These are phyloP conservation scores for Aspergillus pseudoterreus DNA, from an alignment of 2,329 filamentous ascomycete species.

Conservation along the genomic window DNA sequence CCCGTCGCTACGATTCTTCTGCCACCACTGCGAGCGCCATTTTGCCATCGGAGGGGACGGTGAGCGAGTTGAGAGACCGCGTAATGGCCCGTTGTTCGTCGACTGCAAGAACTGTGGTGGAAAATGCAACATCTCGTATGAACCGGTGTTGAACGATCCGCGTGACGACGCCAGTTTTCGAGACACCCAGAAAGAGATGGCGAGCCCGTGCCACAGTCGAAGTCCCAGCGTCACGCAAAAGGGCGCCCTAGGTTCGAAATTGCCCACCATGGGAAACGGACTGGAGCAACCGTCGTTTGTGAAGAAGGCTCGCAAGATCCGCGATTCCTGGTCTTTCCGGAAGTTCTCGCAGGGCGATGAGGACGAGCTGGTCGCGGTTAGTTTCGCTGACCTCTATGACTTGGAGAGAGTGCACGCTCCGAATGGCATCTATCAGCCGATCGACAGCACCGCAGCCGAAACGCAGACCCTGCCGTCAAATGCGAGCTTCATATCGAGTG, in stretches of 20 bases:
- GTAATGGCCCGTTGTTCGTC: conserved; percentile 12
- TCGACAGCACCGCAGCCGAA: conserved; percentile 4
- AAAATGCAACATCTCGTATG: conserved; percentile 21
- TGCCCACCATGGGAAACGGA: conserved; percentile 5
- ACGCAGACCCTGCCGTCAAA: conserved; percentile 8
- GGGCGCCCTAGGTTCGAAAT: conserved; percentile 12
- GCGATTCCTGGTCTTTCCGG: conserved; percentile 26
- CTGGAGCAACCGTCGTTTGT: conserved; percentile 17
- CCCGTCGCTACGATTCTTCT: conserved; percentile 24
- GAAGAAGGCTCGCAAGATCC: conserved; percentile 20
- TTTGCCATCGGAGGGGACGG: conserved; percentile 21
- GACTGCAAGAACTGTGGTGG: conserved; percentile 20
- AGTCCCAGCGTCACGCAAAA: conserved; percentile 20
- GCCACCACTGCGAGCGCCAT: conserved; percentile 21
- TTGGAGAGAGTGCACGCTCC: conserved; percentile 28
- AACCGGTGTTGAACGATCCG: conserved; percentile 20
- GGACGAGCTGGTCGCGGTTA: conserved; percentile 27
- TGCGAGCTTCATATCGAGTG: conserved; percentile 14
- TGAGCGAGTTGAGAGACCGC: conserved; percentile 11
- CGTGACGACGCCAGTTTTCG: conserved; percentile 16
- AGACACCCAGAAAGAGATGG: conserved; percentile 14
- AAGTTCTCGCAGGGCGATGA: conserved; percentile 26
- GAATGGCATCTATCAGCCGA: conserved; percentile 19
- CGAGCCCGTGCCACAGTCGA: conserved; percentile 11
- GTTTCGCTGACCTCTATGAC: conserved; percentile 27